These are phyloP conservation scores for Boletus bicolor DNA, from an alignment of 768 basidiomycete species.

Conservation along the genomic window DNA sequence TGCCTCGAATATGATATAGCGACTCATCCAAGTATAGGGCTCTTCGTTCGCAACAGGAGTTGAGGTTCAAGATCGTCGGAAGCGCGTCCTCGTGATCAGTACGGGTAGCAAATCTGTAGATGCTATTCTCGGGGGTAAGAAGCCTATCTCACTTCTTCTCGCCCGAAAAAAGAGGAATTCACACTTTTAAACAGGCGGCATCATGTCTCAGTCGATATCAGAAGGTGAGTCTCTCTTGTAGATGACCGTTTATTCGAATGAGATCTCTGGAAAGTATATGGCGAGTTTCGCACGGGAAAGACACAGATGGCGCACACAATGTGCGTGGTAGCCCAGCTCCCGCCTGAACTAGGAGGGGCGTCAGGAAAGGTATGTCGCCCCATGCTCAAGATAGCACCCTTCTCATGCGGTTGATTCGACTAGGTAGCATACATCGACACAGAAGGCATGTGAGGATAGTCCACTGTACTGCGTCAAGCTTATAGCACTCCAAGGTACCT, in stretches of 20 bases:
- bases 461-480: constrained; percentile 14
- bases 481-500: constrained; percentile 60
- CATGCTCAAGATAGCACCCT: constrained; percentile 3
- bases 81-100: constrained; percentile 77
- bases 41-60: constrained; percentile 90
- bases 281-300: constrained; percentile 94
- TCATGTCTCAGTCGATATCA: constrained; percentile 91
- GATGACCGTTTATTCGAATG: background rate
- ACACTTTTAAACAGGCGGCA: constrained; percentile 53
- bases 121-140: constrained; percentile 76
- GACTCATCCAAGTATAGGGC: constrained; percentile 47
- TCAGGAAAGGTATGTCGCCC: constrained; percentile 65
- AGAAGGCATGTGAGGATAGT: constrained; percentile 48
- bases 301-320: constrained; percentile 96
- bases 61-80: constrained; percentile 84
- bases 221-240: constrained; percentile 53
- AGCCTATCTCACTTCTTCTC: background rate
- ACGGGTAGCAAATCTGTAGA: constrained; percentile 94
- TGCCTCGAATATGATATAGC: background rate
- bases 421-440: constrained; percentile 93
- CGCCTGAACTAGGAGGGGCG: constrained; percentile 86
- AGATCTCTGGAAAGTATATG: constrained; percentile 61
- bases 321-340: constrained; percentile 87
- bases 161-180: background rate
- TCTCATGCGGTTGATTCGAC: background rate